A percentile compares a stretch with the other conserved stretches of the same genome.
Evolutionary conservation across 169 alveolate species (phyloP).

Genomic region (Babesia bovis): DNA sequence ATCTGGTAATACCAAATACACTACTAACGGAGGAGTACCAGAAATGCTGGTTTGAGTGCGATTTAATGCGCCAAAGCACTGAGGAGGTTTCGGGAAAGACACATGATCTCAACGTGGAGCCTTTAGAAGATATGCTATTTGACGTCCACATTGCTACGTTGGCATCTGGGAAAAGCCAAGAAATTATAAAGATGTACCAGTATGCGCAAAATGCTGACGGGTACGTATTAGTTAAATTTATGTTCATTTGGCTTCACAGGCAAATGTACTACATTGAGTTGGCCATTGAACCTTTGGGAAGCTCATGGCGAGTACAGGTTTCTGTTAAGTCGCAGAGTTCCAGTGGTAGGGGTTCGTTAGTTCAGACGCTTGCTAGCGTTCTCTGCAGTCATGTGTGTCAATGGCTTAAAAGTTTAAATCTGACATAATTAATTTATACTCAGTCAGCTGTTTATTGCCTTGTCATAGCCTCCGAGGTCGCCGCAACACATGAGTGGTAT

Average conservation of each 20-base stretch:
- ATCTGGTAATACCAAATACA: slow-evolving; percentile 50
- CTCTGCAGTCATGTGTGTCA: slow-evolving; percentile 25
- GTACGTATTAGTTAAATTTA: slow-evolving; percentile 14
- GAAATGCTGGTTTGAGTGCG: slow-evolving; percentile 47
- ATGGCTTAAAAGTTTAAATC: slow-evolving; percentile 19
- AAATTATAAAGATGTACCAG: slow-evolving; percentile 42
- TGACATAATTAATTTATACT: not conserved
- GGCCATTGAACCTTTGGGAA: slow-evolving; percentile 16
- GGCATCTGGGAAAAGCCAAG: slow-evolving; percentile 46
- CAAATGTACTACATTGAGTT: slow-evolving; percentile 57
- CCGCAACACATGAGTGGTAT: slow-evolving; percentile 44
- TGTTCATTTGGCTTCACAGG: not conserved
- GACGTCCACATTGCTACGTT: slow-evolving; percentile 55
- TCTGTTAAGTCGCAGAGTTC: slow-evolving; percentile 33
- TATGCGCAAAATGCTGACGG: slow-evolving; percentile 51
- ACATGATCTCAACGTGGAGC: slow-evolving; percentile 19
- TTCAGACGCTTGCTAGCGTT: slow-evolving; percentile 43
- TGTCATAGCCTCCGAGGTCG: slow-evolving; percentile 43
- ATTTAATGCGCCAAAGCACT: slow-evolving; percentile 30
- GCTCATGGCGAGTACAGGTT: slow-evolving; percentile 34
- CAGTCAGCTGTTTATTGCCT: slow-evolving; percentile 5
- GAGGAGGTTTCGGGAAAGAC: not conserved
- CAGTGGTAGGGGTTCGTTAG: not conserved
- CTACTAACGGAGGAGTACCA: slow-evolving; percentile 59
- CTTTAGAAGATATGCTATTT: slow-evolving; percentile 43